These are phyloP conservation scores for Alectoria sarmentosa DNA, from an alignment of 495 filamentous ascomycete genomes.

Conservation along the genomic window DNA sequence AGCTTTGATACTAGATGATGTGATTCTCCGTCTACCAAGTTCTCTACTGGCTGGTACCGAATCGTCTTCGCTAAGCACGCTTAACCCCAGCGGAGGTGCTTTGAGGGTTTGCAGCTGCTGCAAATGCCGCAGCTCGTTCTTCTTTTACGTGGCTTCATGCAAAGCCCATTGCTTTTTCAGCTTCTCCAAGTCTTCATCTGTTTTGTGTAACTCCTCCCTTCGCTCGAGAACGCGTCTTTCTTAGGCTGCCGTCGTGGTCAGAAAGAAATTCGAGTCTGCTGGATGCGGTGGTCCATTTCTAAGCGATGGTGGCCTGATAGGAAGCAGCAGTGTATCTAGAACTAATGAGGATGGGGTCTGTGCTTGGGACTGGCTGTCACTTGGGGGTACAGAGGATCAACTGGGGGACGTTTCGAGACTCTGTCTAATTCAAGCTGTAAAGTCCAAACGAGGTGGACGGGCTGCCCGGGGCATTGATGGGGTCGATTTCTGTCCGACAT, in stretches of 20 bases:
- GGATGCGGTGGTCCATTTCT: slow-evolving; percentile 36
- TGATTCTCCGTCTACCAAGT: slow-evolving; percentile 42
- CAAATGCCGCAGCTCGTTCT: slow-evolving; percentile 51
- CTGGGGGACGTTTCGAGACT: slow-evolving; percentile 38
- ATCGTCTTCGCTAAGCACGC: slow-evolving; percentile 25
- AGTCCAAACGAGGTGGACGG: slow-evolving; percentile 9
- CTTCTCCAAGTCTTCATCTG: slow-evolving; percentile 66
- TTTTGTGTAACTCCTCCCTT: slow-evolving; percentile 74
- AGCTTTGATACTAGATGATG: slow-evolving; percentile 33
- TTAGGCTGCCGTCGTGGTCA: slow-evolving; percentile 84
- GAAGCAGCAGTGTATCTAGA: slow-evolving; percentile 34
- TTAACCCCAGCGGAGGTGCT: slow-evolving; percentile 28
- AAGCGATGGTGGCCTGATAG: slow-evolving; percentile 31
- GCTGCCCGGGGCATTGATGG: neutral
- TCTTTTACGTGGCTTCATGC: slow-evolving; percentile 73
- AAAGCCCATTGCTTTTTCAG: slow-evolving; percentile 78
- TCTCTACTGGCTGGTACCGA: slow-evolving; percentile 40
- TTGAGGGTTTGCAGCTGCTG: slow-evolving; percentile 54
- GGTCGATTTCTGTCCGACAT: neutral
- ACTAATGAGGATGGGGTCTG: slow-evolving; percentile 33
- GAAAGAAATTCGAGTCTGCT: slow-evolving; percentile 64
- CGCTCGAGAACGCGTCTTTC: slow-evolving; percentile 91
- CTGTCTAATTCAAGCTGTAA: neutral
- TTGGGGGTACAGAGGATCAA: slow-evolving; percentile 38
- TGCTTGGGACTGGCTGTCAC: slow-evolving; percentile 26